Evolutionary conservation across 192 early-diverging fungal species (phyloP).

Genomic region (Coemansia sp.): DNA sequence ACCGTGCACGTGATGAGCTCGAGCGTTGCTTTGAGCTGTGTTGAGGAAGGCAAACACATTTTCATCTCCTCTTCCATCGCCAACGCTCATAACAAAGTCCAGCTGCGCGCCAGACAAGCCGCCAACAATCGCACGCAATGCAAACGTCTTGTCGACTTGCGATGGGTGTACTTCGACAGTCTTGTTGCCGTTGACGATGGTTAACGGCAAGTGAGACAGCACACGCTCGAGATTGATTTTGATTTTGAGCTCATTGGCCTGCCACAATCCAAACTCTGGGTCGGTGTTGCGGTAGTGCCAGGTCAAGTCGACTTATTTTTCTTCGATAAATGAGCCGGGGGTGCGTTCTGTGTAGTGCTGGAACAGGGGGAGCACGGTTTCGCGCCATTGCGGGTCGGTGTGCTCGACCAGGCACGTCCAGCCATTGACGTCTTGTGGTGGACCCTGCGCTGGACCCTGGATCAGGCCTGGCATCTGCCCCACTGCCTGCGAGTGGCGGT

Average conservation of each 20-base stretch:
- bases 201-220: slow-evolving; percentile 87
- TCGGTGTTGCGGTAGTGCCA: slow-evolving; percentile 98
- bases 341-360: slow-evolving; percentile 97
- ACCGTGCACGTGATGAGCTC: slow-evolving; percentile 81
- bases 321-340: slow-evolving; percentile 96
- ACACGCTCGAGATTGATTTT: slow-evolving; percentile 98
- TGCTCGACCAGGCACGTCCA: slow-evolving; percentile 92
- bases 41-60: slow-evolving; percentile 72
- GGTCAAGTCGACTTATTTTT: slow-evolving; percentile 97
- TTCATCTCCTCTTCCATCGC: slow-evolving; percentile 97
- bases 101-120: slow-evolving; percentile 59
- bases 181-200: slow-evolving; percentile 94
- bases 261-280: slow-evolving; percentile 94
- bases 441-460: slow-evolving; percentile 2
- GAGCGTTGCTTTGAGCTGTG: slow-evolving; percentile 51
- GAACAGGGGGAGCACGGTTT: slow-evolving; percentile 91
- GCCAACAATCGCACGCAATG: slow-evolving; percentile 81
- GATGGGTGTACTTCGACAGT: slow-evolving; percentile 95
- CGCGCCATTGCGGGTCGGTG: slow-evolving; percentile 87
- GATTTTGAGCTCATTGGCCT: slow-evolving; percentile 95
- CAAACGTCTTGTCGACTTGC: slow-evolving; percentile 87
- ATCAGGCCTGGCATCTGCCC: too few relatives aligned
- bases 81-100: slow-evolving; percentile 72
- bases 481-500: slow-evolving; percentile 75
- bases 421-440: slow-evolving; percentile 15